Evolutionary conservation across 2,329 filamentous ascomycete species (phyloP).

Genomic region (Calonectria montana): DNA sequence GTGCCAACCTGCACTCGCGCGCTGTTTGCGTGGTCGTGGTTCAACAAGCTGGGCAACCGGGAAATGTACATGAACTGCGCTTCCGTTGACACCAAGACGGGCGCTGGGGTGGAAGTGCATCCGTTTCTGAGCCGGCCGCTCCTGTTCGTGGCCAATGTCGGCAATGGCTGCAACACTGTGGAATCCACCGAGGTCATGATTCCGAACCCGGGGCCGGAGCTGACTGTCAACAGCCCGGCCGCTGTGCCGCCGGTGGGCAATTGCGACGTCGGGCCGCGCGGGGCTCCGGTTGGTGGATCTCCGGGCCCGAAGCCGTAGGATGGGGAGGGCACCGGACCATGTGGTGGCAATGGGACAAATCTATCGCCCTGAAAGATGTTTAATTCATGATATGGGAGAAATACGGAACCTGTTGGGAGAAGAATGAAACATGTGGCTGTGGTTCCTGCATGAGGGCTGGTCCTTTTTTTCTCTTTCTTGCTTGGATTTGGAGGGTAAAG

Average conservation of each 20-base stretch:
- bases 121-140: slow-evolving; percentile 59
- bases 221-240: slow-evolving; percentile 42
- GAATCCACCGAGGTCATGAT: slow-evolving; percentile 69
- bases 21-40: slow-evolving; percentile 72
- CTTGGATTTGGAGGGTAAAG: background rate
- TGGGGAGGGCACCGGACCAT: background rate
- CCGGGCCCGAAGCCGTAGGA: background rate
- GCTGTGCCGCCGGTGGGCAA: slow-evolving; percentile 25
- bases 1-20: slow-evolving; percentile 59
- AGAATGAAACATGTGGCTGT: background rate
- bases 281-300: background rate
- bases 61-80: slow-evolving; percentile 81
- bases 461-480: background rate
- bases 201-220: slow-evolving; percentile 69
- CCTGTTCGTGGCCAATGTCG: slow-evolving; percentile 76
- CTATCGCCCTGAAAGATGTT: background rate
- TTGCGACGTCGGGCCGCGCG: slow-evolving; percentile 9
- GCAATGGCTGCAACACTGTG: slow-evolving; percentile 64
- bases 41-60: slow-evolving; percentile 71
- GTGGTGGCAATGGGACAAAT: background rate
- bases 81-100: slow-evolving; percentile 60
- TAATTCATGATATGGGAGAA: background rate
- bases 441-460: background rate
- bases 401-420: background rate
- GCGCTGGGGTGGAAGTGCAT: background rate